Evolutionary conservation across 768 basidiomycete species (phyloP), one percentile per base, ranked within the genome.

Genomic region (Macrolepiota albuminosa): DNA sequence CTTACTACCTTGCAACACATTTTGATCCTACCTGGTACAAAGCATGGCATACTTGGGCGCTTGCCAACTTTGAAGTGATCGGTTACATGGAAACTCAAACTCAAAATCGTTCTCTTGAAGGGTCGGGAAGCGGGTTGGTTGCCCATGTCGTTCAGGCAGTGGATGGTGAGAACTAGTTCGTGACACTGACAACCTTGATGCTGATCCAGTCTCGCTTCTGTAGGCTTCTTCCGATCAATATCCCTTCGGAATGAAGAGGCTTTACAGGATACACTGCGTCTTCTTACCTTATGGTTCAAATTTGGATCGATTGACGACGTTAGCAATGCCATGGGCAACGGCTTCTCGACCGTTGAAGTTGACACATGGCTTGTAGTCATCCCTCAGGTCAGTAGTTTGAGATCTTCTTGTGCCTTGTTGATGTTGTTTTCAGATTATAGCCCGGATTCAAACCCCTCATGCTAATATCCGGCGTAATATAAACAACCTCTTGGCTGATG

Each of bases 281-380:
- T 98, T 8, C 77, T 99, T 39, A 98, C 97, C 0, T 76, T 99
- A 2, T 99, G 97, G 97, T 99, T 99, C 81, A 96, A 96, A 68
- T 98, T 89, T 70, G 97, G 96, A 11, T 86, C 87, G 34, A 87
- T 95, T 61, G 86, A 90, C 51, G 89, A 93, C 59, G 95, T 99
- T 65, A 93, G 88, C 67, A 81, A 89, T 65, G 92, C 94, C 0
- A 95, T 99, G 80, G 85, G 82, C 29, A 86, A 76, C 56, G 95
- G 96, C 0, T 93, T 97, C 73, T 84, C 85, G 2, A 85, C 84
- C 42, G 93, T 99, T 40, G 93, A 91, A 69, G 88, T 99, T 54
- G 95, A 99, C 69, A 98, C 95, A 0, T 99, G 97, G 97, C 80
- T 99, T 42, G 95, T 98, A 68, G 97, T 99, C 64, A 94, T 98